Evolutionary conservation across 768 basidiomycete species (phyloP).

Genomic region (Termitomyces sp.): DNA sequence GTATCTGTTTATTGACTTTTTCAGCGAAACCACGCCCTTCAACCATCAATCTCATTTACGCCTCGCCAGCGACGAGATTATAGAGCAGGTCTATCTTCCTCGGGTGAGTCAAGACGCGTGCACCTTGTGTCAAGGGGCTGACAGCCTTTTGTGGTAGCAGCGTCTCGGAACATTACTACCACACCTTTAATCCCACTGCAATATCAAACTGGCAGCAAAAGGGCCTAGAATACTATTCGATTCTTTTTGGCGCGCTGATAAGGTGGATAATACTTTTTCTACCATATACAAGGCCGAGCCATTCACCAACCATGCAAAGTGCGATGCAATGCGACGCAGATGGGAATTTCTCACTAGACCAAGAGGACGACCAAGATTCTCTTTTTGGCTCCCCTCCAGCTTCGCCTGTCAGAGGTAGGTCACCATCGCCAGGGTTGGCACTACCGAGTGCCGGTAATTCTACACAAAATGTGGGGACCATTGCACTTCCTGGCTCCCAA

Average conservation of each 20-base stretch:
- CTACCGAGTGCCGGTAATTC: slow-evolving; percentile 46
- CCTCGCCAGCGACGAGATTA: background rate
- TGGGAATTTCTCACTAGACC: slow-evolving; percentile 5
- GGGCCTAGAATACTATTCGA: background rate
- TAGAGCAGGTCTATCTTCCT: background rate
- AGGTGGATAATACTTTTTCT: slow-evolving; percentile 11
- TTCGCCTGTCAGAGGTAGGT: slow-evolving; percentile 70
- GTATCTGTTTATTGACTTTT: background rate
- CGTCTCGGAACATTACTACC: background rate
- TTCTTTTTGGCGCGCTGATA: slow-evolving; percentile 8
- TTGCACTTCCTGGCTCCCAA: slow-evolving; percentile 97
- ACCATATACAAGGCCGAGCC: background rate
- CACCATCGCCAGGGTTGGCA: slow-evolving; percentile 57
- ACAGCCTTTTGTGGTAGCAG: background rate
- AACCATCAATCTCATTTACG: background rate
- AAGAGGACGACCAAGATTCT: slow-evolving; percentile 57
- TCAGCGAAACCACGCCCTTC: background rate
- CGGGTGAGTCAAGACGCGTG: background rate
- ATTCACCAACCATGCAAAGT: slow-evolving; percentile 12
- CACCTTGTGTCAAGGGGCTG: background rate
- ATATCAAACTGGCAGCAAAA: slow-evolving; percentile 3
- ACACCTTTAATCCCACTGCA: background rate
- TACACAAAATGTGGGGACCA: slow-evolving; percentile 92
- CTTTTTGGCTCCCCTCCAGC: slow-evolving; percentile 83
- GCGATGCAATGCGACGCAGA: slow-evolving; percentile 17